A percentile compares a stretch with the other conserved stretches of the same genome.
phyloP scores from a whole-genome alignment of 75 land plant genomes.

The Picea sitchensis region DNA sequence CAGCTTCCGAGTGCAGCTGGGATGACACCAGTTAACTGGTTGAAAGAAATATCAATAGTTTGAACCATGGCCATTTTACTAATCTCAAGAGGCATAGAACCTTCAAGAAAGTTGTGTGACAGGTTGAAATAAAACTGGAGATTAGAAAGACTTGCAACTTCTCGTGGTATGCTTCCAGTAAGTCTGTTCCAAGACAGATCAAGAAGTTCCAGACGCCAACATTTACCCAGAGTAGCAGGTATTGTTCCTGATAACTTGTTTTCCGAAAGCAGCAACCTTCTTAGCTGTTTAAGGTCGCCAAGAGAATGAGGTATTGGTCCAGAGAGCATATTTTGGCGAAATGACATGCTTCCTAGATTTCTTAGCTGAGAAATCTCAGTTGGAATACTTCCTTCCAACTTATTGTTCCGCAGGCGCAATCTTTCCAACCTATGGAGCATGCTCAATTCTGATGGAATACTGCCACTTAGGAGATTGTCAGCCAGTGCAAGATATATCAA shows the following conservation, averaged over 20 bases:
- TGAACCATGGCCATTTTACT: slow-evolving; percentile 13
- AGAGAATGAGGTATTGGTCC: slow-evolving; percentile 18
- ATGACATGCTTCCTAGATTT: slow-evolving; percentile 5
- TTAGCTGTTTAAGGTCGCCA: slow-evolving; percentile 15
- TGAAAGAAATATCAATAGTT: slow-evolving; percentile 19
- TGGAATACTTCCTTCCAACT: slow-evolving; percentile 26
- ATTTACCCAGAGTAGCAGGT: slow-evolving; percentile 23
- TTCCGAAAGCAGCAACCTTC: slow-evolving; percentile 26
- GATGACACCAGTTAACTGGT: slow-evolving; percentile 23
- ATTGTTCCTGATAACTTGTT: slow-evolving; percentile 38
- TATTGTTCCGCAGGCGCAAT: slow-evolving; percentile 24
- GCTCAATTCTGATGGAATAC: slow-evolving; percentile 11
- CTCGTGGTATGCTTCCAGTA: slow-evolving; percentile 27
- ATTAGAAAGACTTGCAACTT: slow-evolving; percentile 5
- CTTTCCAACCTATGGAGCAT: slow-evolving; percentile 13
- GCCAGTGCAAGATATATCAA: slow-evolving; percentile 22
- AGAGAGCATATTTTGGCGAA: slow-evolving; percentile 6
- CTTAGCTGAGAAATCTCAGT: slow-evolving; percentile 32
- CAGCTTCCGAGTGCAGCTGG: slow-evolving; percentile 21
- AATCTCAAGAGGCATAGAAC: slow-evolving; percentile 23
- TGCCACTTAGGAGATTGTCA: slow-evolving; percentile 18
- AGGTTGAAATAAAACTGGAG: slow-evolving; percentile 20
- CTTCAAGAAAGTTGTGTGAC: slow-evolving; percentile 21
- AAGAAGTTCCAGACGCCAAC: slow-evolving; percentile 16
- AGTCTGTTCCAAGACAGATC: slow-evolving; percentile 23